Conservation (phyloP, 2,329 filamentous ascomycete species). For the Cladosporium phlei region DNA sequence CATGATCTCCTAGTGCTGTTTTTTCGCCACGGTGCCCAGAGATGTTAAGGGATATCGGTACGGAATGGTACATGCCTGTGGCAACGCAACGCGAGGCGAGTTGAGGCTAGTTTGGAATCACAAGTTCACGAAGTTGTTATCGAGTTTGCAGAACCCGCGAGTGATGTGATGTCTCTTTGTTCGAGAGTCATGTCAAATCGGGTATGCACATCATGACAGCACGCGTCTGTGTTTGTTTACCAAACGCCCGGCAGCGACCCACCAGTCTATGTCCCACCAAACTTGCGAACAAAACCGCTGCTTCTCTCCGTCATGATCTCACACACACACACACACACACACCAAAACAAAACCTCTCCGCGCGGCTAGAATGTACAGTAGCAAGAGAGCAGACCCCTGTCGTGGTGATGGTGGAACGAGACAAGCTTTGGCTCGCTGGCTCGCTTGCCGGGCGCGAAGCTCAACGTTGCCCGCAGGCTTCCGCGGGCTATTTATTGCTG, state of each 20-base stretch:
- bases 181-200: too few relatives aligned
- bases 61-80: too few relatives aligned
- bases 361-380: conserved; percentile 6
- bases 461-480: conserved; percentile 6
- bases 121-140: too few relatives aligned
- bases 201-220: neutral
- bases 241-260: neutral
- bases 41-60: conserved; percentile 1
- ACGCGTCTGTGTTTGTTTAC: conserved; percentile 6
- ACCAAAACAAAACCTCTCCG: neutral
- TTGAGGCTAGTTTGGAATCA: too few relatives aligned
- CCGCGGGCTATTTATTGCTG: too few relatives aligned
- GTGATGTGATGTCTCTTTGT: too few relatives aligned
- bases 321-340: too few relatives aligned
- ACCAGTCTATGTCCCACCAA: too few relatives aligned
- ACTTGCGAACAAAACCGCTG: neutral
- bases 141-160: too few relatives aligned
- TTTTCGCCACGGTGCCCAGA: neutral
- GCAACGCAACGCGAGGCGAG: too few relatives aligned
- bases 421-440: conserved; percentile 5
- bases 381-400: too few relatives aligned
- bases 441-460: neutral
- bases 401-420: too few relatives aligned
- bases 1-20: conserved; percentile 4
- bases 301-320: conserved; percentile 3